Evolutionary conservation across 306 rosid genomes (phyloP).

Genomic region (Oemleria cerasiformis): DNA sequence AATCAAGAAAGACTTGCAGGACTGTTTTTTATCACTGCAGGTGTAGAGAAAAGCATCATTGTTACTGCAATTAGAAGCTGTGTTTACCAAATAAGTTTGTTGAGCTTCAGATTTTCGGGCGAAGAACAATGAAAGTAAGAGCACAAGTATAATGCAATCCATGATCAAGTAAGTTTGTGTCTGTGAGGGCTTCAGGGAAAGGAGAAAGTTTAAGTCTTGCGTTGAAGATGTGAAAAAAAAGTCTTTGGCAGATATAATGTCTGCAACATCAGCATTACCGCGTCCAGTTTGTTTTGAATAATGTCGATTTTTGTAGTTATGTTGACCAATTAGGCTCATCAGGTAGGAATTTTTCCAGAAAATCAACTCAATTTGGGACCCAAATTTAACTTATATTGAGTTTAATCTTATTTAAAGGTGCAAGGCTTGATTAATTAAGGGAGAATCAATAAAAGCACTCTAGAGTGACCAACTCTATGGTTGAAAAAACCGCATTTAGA

Average conservation of each 20-base stretch:
- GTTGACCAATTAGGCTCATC: constrained; percentile 5
- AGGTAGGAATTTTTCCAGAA: background rate
- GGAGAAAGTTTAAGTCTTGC: background rate
- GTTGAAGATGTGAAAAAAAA: background rate
- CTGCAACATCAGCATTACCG: constrained; percentile 18
- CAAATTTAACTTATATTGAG: background rate
- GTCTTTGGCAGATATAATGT: background rate
- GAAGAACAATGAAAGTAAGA: background rate
- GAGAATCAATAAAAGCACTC: background rate
- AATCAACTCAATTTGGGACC: background rate
- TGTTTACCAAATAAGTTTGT: constrained; percentile 44
- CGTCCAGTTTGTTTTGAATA: background rate
- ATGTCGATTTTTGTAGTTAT: background rate
- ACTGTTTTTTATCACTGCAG: constrained; percentile 42
- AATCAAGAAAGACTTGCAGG: constrained; percentile 54
- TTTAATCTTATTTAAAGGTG: background rate
- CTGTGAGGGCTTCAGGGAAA: background rate
- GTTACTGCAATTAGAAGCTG: constrained; percentile 23
- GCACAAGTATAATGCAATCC: background rate
- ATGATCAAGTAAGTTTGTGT: background rate
- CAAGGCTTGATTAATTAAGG: background rate
- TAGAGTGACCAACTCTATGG: background rate
- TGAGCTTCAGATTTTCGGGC: constrained; percentile 20
- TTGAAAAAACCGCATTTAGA: too few relatives aligned
- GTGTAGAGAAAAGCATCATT: constrained; percentile 46